phyloP scores from a whole-genome alignment of 1,284 basidiomycete genomes.

The Tremellales sp. region DNA sequence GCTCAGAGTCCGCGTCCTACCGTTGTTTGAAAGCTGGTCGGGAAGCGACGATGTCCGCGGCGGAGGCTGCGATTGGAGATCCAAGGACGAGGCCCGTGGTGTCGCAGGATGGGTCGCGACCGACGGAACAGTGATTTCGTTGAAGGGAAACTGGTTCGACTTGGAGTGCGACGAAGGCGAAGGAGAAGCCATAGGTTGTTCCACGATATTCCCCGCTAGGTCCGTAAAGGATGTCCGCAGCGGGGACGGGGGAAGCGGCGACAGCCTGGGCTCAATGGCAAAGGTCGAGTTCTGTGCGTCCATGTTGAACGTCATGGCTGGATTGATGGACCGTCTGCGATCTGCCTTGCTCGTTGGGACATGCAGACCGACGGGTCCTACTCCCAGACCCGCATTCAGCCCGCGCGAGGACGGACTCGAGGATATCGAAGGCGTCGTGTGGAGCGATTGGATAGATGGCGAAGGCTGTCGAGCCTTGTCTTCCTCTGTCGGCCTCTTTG shows the following conservation, averaged over 20 bases:
- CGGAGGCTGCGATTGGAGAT: conserved; percentile 14
- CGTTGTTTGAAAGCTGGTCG: conserved; percentile 9
- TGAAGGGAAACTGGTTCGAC: conserved; percentile 24
- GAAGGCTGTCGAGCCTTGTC: neutral
- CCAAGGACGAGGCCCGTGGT: conserved; percentile 1
- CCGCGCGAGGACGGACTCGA: neutral
- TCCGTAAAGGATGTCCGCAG: conserved; percentile 40
- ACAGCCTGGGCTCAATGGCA: conserved; percentile 29
- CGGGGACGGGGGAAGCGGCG: conserved; percentile 44
- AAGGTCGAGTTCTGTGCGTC: conserved; percentile 37
- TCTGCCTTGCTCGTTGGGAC: conserved; percentile 43
- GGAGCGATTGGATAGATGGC: neutral
- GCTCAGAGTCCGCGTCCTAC: neutral
- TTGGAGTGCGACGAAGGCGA: conserved; percentile 21
- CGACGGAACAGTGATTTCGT: conserved; percentile 4
- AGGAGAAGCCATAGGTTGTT: conserved; percentile 5
- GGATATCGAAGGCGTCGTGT: conserved; percentile 2
- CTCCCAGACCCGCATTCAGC: conserved; percentile 16
- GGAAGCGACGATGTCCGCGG: conserved; percentile 31
- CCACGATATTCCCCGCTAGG: conserved; percentile 16
- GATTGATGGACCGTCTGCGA: conserved; percentile 48
- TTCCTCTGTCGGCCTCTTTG: neutral
- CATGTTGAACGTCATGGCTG: conserved; percentile 44
- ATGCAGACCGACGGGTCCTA: conserved; percentile 34
- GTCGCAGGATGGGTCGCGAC: conserved; percentile 4